Base-by-base conservation (phyloP, 2,329 filamentous ascomycete genomes). In the Colletotrichum cuscutae region DNA sequence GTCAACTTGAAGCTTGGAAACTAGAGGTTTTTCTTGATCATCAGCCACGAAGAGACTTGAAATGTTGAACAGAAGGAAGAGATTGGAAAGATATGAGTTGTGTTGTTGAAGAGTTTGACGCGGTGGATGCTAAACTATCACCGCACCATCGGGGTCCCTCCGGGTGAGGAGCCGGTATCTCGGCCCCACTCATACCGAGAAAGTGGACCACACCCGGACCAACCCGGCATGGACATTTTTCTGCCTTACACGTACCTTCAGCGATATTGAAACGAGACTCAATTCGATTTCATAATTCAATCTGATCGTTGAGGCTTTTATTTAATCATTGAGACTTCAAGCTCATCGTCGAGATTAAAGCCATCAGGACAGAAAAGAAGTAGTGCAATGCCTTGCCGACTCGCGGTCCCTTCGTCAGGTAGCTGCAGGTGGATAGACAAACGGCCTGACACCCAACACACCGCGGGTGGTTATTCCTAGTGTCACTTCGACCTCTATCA, bases 391-490 rank as follows among this genome's bases (percentile, higher is more conserved):
- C 37, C 37, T 15, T 15, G 13, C 19, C 5, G 7, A 15, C 3
- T 42, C 37, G 37, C 2, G 6, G 37, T 42, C 37, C 35, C 2
- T 42, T 15, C 13, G 5, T 13, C 13, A 19, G 13, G 7, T 5
- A 42, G 5, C 2, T 2, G 6, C 2, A 19, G 6, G 5, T 15
- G 15, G 35, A 42, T 15, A 15, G 1, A 6, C 1, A 15, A 42
- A 6, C 3, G 13, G 19, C 6, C 7, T 42, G 37, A 13, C 13
- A 0, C 35, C 2, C 2, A 13, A 3, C 2, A 2, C 12, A 37
- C 15, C 5, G 13, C 6, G 0, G 15, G 5, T 0, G 35, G 5
- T 5, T 37, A 1, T 2, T 15, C 5, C 13, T 37, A 37, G 5
- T 37, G 26, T 26, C 26, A 26, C 26, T 26, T 26, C 26, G 4